These are phyloP conservation scores for Camellia oleifera DNA, from an alignment of 179 eudicot genomes.

Conservation along the genomic window DNA sequence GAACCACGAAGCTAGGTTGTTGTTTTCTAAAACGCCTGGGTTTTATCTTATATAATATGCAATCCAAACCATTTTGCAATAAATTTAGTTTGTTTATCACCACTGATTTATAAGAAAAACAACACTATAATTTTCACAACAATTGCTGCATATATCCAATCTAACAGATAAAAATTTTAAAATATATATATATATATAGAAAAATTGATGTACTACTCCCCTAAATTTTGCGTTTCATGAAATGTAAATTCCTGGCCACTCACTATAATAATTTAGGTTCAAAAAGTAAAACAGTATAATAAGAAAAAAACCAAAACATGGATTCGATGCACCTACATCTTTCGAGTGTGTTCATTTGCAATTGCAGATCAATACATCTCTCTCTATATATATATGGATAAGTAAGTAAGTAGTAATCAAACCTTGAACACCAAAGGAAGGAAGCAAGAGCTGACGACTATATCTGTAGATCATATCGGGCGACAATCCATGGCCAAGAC, in stretches of 20 bases:
- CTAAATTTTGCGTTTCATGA: neutral
- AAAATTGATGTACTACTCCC: too few relatives aligned
- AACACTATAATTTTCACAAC: neutral
- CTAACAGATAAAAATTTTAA: neutral
- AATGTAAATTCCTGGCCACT: neutral
- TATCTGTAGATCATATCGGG: constrained; percentile 77
- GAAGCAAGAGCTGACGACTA: constrained; percentile 88
- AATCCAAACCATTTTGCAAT: neutral
- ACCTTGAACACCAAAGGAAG: constrained; percentile 90
- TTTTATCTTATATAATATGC: neutral
- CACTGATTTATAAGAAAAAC: too few relatives aligned
- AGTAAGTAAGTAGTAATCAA: neutral
- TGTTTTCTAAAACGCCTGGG: neutral
- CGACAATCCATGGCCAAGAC: constrained; percentile 40
- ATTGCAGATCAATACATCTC: neutral
- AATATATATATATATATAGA: too few relatives aligned
- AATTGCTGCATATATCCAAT: neutral
- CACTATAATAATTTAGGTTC: neutral
- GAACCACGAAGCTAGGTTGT: neutral
- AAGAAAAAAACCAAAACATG: neutral
- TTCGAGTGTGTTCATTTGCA: neutral
- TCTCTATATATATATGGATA: neutral
- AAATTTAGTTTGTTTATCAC: neutral
- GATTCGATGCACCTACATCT: neutral
- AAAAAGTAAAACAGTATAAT: neutral